phyloP scores from a whole-genome alignment of 2,329 filamentous ascomycete species.

The Claviceps cyperi region DNA sequence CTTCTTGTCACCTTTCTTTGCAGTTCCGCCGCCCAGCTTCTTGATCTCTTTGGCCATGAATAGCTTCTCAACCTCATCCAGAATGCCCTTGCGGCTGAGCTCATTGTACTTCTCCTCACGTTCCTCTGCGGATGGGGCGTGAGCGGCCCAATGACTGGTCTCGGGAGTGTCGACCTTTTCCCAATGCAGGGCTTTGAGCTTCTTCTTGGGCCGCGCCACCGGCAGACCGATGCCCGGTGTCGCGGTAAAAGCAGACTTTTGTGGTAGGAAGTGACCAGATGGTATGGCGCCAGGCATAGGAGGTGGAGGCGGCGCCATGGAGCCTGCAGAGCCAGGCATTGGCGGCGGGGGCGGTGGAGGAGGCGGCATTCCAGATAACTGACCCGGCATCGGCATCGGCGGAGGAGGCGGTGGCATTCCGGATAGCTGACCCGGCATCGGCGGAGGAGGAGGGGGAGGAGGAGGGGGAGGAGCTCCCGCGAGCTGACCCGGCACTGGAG shows the following conservation, averaged over 20 bases:
- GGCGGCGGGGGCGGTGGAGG: slow-evolving; percentile 19
- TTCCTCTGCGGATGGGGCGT: slow-evolving; percentile 71
- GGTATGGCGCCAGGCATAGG: slow-evolving; percentile 50
- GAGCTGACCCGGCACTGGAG: slow-evolving; percentile 21
- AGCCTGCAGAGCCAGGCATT: slow-evolving; percentile 29
- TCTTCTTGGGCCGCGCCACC: slow-evolving; percentile 89
- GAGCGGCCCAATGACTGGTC: slow-evolving; percentile 82
- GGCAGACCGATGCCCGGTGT: slow-evolving; percentile 52
- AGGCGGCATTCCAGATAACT: not conserved
- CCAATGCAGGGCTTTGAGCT: slow-evolving; percentile 98
- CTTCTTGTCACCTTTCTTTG: slow-evolving; percentile 90
- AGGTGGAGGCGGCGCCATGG: slow-evolving; percentile 25
- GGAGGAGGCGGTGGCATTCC: slow-evolving; percentile 24
- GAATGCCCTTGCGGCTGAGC: slow-evolving; percentile 81
- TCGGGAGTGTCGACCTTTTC: slow-evolving; percentile 92
- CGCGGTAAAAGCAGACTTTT: slow-evolving; percentile 40
- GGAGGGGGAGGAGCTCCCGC: slow-evolving; percentile 17
- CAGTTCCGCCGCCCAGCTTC: slow-evolving; percentile 54
- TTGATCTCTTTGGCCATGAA: slow-evolving; percentile 98
- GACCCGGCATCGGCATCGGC: slow-evolving; percentile 36
- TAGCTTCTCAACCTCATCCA: slow-evolving; percentile 93
- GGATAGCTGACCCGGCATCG: slow-evolving; percentile 28
- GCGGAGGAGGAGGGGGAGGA: slow-evolving; percentile 29
- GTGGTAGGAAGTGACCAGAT: slow-evolving; percentile 62
- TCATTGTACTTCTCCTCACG: slow-evolving; percentile 95